Evolutionary conservation across 441 rosid species (phyloP), one percentile per base, ranked within the genome.

Genomic region (Sinapis alba): DNA sequence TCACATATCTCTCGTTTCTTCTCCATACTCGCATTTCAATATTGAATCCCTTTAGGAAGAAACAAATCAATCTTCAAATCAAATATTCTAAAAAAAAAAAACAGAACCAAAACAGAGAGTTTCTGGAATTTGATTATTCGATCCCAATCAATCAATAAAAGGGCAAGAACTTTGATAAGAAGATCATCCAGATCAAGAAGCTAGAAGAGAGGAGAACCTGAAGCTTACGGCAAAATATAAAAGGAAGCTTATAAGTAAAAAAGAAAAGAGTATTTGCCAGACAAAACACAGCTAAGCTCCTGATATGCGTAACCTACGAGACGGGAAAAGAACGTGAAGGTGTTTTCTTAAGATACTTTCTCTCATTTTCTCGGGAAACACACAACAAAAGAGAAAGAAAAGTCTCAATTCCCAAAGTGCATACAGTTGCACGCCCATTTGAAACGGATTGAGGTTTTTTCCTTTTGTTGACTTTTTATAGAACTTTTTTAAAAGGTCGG

Each of bases 11-110:
- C 83, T 59, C 73, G 67, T 62, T 80, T 80, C 70, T 78, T 85
- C 63, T 75, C 85, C 97, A 90, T 93, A 73, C 84, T 84, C 64
- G 66, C 83, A 83, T 70, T 45, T 62, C 60, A 61, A 20, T n/a
- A 26, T 16, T 34, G 4, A 47, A 59, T 19, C 38, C 69, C 36
- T 66, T 67, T 47, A 11, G 3, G 19, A 4, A 15, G 6, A 67
- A 58, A 20, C 15, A 59, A 45, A 34, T 1, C 0, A 30, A 24
- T 23, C 41, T 19, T 15, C 51, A 27, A 45, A 66, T 28, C 45
- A 56, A 47, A 74, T 1, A 41, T n/a, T 16, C n/a, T n/a, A n/a
- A n/a, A n/a, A 45, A 45, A 45, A 47, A 45, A 6, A 47, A 47
- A 45, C 20, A 9, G 36, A n/a, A 24, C 56, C 61, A 36, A 43